Evolutionary conservation across 2,329 filamentous ascomycete genomes (phyloP).

Genomic region (Exophiala phaeomuriformis): DNA sequence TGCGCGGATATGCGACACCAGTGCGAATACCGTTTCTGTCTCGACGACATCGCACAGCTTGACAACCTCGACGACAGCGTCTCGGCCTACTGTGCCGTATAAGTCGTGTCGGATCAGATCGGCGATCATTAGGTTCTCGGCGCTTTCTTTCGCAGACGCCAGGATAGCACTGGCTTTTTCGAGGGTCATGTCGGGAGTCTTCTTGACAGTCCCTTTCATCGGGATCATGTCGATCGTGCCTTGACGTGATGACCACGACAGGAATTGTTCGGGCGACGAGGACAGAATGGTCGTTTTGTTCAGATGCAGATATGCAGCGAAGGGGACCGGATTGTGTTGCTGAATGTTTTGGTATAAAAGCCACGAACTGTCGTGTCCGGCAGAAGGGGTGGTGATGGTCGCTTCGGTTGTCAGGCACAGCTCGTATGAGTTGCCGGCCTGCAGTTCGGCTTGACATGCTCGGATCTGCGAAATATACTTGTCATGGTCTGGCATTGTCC

Average conservation of each 20-base stretch:
- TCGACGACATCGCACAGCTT: conserved; percentile 83
- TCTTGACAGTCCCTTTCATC: conserved; percentile 95
- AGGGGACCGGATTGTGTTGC: conserved; percentile 68
- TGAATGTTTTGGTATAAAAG: conserved; percentile 64
- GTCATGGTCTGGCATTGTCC: conserved; percentile 35
- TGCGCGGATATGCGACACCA: conserved; percentile 81
- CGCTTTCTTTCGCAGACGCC: conserved; percentile 77
- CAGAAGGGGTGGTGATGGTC: conserved; percentile 44
- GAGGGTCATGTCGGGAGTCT: conserved; percentile 60
- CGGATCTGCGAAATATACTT: conserved; percentile 62
- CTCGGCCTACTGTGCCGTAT: conserved; percentile 40
- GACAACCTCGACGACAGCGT: conserved; percentile 55
- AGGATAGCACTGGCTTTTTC: conserved; percentile 65
- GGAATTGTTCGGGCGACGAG: conserved; percentile 83
- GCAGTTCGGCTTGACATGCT: conserved; percentile 62
- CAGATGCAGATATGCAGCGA: conserved; percentile 73
- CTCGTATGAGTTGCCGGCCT: conserved; percentile 76
- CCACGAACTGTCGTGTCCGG: conserved; percentile 49
- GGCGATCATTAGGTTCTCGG: conserved; percentile 97
- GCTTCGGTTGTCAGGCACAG: conserved; percentile 75
- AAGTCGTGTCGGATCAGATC: conserved; percentile 93
- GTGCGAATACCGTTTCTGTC: conserved; percentile 83
- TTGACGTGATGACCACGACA: conserved; percentile 54
- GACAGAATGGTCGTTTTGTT: conserved; percentile 64
- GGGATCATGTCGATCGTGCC: conserved; percentile 64